A percentile compares a stretch with the other conserved stretches of the same genome.
Conservation (phyloP, 2,329 filamentous ascomycete species). For the Teratosphaeria nubilosa region DNA sequence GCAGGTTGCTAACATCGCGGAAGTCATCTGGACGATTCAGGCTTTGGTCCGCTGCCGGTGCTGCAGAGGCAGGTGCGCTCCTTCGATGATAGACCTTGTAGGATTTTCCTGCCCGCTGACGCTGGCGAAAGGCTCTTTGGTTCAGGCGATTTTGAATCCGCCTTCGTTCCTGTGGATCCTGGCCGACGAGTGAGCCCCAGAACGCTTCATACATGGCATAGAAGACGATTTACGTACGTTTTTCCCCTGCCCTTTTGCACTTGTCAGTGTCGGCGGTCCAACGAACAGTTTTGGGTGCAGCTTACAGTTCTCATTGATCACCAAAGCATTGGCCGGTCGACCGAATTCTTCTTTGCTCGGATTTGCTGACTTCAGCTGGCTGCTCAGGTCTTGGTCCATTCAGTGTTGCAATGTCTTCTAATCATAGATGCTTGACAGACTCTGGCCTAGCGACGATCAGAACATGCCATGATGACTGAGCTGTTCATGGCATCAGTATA, state of each 20-base stretch:
- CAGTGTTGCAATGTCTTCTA: not conserved
- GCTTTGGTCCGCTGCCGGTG: not conserved
- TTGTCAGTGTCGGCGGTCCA: not conserved
- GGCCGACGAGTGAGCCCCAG: not conserved
- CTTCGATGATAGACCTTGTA: conserved; percentile 14
- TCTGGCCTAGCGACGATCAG: not conserved
- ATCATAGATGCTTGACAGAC: not conserved
- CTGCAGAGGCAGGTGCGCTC: conserved; percentile 4
- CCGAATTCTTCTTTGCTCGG: not conserved
- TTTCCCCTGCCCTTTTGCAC: not conserved
- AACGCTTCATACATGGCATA: not conserved
- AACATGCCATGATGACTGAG: not conserved
- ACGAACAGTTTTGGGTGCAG: not conserved
- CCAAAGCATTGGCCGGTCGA: not conserved
- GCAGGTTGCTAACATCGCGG: too few species aligned
- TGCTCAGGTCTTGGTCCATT: not conserved
- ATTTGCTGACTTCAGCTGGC: not conserved
- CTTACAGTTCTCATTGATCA: not conserved
- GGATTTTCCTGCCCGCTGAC: conserved; percentile 19
- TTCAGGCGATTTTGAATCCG: conserved; percentile 24
- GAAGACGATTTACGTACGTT: not conserved
- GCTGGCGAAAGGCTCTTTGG: conserved; percentile 22
- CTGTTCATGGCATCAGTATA: not conserved
- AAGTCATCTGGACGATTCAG: conserved; percentile 3
- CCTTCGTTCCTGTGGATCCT: conserved; percentile 19